A percentile compares a stretch with the other conserved stretches of the same genome.
phyloP scores from a whole-genome alignment of 192 early-diverging fungal genomes.

The Coemansia sp. region DNA sequence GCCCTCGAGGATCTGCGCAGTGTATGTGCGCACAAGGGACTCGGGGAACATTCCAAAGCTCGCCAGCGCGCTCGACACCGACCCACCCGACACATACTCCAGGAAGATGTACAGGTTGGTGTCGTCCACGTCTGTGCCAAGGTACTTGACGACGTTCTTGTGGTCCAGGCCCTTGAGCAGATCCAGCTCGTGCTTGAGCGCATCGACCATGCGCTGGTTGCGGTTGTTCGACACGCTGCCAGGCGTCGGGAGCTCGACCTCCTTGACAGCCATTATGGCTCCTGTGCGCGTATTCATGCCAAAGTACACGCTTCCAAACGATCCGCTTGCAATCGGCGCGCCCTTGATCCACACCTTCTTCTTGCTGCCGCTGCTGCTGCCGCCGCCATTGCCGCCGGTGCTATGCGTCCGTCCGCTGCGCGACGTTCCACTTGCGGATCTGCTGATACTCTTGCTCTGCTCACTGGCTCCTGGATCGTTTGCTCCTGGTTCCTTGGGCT shows the following conservation, averaged over 20 bases:
- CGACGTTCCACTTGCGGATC: constrained; percentile 2
- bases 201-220: constrained; percentile 80
- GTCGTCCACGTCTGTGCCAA: constrained; percentile 81
- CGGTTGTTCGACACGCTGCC: constrained; percentile 68
- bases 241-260: constrained; percentile 78
- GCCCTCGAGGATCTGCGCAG: constrained; percentile 88
- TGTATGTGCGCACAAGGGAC: constrained; percentile 76
- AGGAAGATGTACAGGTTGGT: constrained; percentile 86
- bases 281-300: constrained; percentile 86
- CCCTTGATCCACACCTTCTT: constrained; percentile 81
- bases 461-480: background rate
- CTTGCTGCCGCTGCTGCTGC: constrained; percentile 10
- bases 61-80: constrained; percentile 79
- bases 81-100: constrained; percentile 98
- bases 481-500: constrained; percentile 1
- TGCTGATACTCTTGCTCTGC: constrained; percentile 4
- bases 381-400: constrained; percentile 4
- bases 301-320: constrained; percentile 92
- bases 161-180: constrained; percentile 90
- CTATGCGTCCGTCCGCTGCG: constrained; percentile 8
- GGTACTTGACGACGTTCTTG: constrained; percentile 94
- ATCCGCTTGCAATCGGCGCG: constrained; percentile 89
- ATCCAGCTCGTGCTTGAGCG: constrained; percentile 85
- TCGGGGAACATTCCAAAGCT: constrained; percentile 89
- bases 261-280: constrained; percentile 96